Conservation (phyloP, 805 yeast genomes). For the Hanseniaspora jakobsenii region DNA sequence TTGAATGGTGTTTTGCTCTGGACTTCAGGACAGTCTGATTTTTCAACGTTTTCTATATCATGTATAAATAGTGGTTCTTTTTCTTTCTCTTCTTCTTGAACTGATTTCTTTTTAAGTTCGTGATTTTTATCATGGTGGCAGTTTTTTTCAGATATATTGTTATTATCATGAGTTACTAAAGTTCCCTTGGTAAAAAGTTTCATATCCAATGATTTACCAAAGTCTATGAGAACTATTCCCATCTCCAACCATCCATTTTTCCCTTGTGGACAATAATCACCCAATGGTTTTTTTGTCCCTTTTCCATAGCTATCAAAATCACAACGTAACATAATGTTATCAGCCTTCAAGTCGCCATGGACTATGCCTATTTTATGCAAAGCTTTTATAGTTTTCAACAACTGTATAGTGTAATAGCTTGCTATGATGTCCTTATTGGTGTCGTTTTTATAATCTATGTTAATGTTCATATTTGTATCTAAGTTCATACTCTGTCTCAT, state of each 20-base stretch:
- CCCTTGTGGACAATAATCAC: constrained; percentile 29
- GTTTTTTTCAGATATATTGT: too few relatives aligned
- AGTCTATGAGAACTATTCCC: constrained; percentile 61
- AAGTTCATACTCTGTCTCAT: constrained; percentile 28
- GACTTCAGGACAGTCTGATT: constrained; percentile 66
- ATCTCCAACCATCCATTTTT: constrained; percentile 37
- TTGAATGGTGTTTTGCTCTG: constrained; percentile 51
- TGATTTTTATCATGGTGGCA: too few relatives aligned
- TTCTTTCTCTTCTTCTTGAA: too few relatives aligned
- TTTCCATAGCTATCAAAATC: constrained; percentile 12
- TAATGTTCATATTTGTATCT: too few relatives aligned
- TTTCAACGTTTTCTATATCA: constrained; percentile 43
- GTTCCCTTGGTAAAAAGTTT: too few relatives aligned
- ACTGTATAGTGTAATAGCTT: constrained; percentile 51
- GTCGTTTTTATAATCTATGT: constrained; percentile 19
- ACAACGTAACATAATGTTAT: constrained; percentile 62
- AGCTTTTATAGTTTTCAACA: constrained; percentile 45
- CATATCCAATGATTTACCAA: constrained; percentile 69
- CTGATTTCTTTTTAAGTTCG: too few relatives aligned
- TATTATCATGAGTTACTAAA: too few relatives aligned
- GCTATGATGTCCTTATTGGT: constrained; percentile 50
- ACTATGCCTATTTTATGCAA: constrained; percentile 58
- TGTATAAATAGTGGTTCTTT: constrained; percentile 42
- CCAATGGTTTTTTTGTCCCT: constrained; percentile 14
- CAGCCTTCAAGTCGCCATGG: constrained; percentile 80